These are phyloP conservation scores for Pleoardoris graminearum DNA, from an alignment of 2,329 filamentous ascomycete species.

Conservation along the genomic window DNA sequence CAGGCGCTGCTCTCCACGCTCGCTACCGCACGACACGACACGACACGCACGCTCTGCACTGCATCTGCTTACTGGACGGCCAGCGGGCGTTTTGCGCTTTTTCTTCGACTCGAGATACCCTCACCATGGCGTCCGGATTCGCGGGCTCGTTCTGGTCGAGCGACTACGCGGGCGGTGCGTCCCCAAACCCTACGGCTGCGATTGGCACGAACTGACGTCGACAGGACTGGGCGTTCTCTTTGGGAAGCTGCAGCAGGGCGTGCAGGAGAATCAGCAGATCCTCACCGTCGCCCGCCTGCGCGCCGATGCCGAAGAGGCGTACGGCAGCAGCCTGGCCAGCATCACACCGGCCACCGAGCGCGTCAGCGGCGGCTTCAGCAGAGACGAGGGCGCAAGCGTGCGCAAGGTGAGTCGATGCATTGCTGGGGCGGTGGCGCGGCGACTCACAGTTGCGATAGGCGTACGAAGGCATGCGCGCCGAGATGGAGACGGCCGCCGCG, in stretches of 20 bases:
- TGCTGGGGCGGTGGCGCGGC: neutral
- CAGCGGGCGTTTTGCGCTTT: conserved; percentile 20
- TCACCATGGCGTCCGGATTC: conserved; percentile 61
- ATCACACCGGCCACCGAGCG: conserved; percentile 83
- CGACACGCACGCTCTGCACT: conserved; percentile 19
- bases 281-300: conserved; percentile 90
- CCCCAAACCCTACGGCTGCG: conserved; percentile 3
- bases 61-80: conserved; percentile 10
- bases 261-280: conserved; percentile 92
- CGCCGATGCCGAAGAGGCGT: conserved; percentile 91
- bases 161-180: conserved; percentile 89
- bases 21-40: conserved; percentile 23
- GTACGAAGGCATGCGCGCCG: conserved; percentile 87
- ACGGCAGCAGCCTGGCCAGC: conserved; percentile 77
- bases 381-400: conserved; percentile 93
- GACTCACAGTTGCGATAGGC: conserved; percentile 63
- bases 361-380: conserved; percentile 78
- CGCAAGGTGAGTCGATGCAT: conserved; percentile 69
- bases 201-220: conserved; percentile 21
- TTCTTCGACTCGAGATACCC: conserved; percentile 24
- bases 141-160: conserved; percentile 96
- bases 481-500: conserved; percentile 88
- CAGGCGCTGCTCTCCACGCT: conserved; percentile 33
- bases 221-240: conserved; percentile 86
- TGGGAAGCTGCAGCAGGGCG: conserved; percentile 93